These are phyloP conservation scores for Insectozyma bohioensis DNA, from an alignment of 1,139 yeast species.

Conservation along the genomic window DNA sequence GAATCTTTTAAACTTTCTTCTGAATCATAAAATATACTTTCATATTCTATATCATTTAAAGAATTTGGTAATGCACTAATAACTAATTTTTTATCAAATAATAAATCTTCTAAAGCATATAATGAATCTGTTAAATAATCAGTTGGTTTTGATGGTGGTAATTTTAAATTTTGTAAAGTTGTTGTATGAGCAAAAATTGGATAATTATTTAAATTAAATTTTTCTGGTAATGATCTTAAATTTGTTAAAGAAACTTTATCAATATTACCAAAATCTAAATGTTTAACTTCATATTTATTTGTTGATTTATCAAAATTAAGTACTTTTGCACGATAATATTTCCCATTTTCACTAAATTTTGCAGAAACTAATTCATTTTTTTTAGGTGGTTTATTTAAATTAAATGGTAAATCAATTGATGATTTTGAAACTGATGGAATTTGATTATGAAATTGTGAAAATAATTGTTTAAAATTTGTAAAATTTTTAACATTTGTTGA, in stretches of 20 bases:
- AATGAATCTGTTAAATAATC: constrained; percentile 63
- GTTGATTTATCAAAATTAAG: constrained; percentile 48
- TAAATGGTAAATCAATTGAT: constrained; percentile 48
- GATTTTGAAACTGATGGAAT: constrained; percentile 35
- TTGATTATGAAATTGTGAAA: constrained; percentile 46
- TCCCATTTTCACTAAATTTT: constrained; percentile 51
- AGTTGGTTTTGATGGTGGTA: constrained; percentile 60
- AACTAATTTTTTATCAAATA: constrained; percentile 58
- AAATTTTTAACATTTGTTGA: constrained; percentile 34
- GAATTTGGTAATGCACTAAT: constrained; percentile 50
- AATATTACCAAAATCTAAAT: constrained; percentile 65
- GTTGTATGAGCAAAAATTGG: constrained; percentile 63
- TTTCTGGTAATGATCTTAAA: constrained; percentile 56
- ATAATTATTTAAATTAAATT: constrained; percentile 38
- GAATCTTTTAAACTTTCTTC: constrained; percentile 56
- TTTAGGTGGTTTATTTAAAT: constrained; percentile 46
- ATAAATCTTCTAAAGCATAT: constrained; percentile 53
- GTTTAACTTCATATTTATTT: constrained; percentile 51
- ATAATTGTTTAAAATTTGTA: constrained; percentile 43
- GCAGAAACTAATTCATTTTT: constrained; percentile 63
- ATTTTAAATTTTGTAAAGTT: constrained; percentile 52
- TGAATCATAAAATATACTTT: constrained; percentile 61
- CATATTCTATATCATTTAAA: constrained; percentile 39
- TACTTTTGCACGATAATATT: constrained; percentile 63
- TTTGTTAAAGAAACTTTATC: constrained; percentile 48